A percentile compares a stretch with the other conserved stretches of the same genome.
Conservation (phyloP, 1,284 basidiomycete species). For the Vanrija sp. region DNA sequence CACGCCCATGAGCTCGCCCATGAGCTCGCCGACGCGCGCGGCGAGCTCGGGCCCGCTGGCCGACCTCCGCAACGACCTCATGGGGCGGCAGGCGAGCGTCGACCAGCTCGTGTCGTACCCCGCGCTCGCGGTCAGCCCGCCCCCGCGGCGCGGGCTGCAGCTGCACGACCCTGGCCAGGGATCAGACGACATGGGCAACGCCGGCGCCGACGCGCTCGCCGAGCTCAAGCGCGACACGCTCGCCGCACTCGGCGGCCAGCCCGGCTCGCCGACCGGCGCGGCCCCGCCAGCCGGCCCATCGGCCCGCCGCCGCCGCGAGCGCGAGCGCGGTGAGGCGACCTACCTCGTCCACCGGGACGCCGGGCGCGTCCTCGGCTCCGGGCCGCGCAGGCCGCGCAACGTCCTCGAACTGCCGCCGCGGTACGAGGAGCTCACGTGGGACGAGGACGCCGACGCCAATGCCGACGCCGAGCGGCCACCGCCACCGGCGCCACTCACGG, state of each 20-base stretch:
- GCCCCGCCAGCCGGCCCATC: background rate
- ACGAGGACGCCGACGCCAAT: constrained; percentile 12
- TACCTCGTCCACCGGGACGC: constrained; percentile 44
- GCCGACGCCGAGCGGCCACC: too few relatives aligned
- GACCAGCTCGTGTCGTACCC: constrained; percentile 24
- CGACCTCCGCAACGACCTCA: constrained; percentile 11
- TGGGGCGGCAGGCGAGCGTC: constrained; percentile 20
- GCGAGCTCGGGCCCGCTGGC: constrained; percentile 2
- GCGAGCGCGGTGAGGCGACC: constrained; percentile 14
- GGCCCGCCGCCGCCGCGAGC: background rate
- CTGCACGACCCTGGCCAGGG: constrained; percentile 22
- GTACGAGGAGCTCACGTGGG: constrained; percentile 45
- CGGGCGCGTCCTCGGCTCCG: constrained; percentile 20
- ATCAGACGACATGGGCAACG: too few relatives aligned
- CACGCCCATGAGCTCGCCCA: too few relatives aligned
- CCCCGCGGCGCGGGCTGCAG: constrained; percentile 20
- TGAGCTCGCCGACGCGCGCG: too few relatives aligned
- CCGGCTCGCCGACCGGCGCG: constrained; percentile 1
- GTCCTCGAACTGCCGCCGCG: constrained; percentile 43
- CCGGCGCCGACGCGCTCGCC: constrained; percentile 20
- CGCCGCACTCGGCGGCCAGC: constrained; percentile 8
- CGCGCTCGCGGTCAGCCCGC: background rate
- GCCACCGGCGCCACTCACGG: background rate
- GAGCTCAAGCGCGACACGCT: constrained; percentile 44
- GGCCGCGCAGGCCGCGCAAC: background rate